Conservation (phyloP, 257 asterid species). For the Ocimum tenuiflorum region DNA sequence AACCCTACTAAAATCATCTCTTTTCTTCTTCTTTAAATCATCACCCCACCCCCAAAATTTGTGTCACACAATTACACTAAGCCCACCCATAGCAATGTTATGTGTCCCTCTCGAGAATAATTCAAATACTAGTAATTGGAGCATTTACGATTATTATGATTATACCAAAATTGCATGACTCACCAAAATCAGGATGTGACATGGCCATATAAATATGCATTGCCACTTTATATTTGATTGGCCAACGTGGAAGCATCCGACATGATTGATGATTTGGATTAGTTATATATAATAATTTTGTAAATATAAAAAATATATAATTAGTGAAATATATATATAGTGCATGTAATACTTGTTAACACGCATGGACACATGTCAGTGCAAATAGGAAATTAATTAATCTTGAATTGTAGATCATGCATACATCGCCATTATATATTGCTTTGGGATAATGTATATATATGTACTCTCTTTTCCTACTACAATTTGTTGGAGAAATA, state of each 20-base stretch:
- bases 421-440: no score
- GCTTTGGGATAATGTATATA: no score
- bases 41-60: background rate
- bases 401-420: no score
- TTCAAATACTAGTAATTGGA: background rate
- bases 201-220: constrained; percentile 3
- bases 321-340: no score
- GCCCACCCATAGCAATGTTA: background rate
- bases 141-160: background rate
- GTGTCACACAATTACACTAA: background rate
- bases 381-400: no score
- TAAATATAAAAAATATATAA: no score
- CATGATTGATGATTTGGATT: no score
- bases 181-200: constrained; percentile 14
- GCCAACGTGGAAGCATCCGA: constrained; percentile 22
- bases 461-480: no score
- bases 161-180: background rate
- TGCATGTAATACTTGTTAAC: no score
- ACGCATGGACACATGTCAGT: no score
- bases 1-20: background rate
- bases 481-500: no score
- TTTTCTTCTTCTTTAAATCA: background rate
- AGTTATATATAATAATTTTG: no score
- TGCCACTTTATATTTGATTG: background rate
- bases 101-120: background rate